Evolutionary conservation across 2,329 filamentous ascomycete species (phyloP).

Genomic region (Thielaviopsis ethacetica): DNA sequence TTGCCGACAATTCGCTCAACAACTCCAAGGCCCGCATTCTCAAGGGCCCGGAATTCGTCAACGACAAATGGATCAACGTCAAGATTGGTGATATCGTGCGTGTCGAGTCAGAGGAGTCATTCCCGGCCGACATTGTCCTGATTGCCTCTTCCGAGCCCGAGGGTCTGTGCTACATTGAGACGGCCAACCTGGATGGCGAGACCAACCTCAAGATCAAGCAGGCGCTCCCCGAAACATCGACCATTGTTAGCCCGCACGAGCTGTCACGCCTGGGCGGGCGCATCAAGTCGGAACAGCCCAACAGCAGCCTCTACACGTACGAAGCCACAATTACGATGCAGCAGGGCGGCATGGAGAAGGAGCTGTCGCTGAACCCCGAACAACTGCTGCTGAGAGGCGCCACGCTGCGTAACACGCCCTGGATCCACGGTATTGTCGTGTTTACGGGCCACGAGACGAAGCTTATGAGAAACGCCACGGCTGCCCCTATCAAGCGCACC

Average conservation of each 20-base stretch:
- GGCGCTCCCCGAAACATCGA: conserved; percentile 78
- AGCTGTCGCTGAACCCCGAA: conserved; percentile 76
- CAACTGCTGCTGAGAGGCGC: conserved; percentile 86
- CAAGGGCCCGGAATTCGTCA: conserved; percentile 66
- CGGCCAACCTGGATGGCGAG: conserved; percentile 91
- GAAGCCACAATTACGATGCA: conserved; percentile 91
- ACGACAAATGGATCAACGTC: conserved; percentile 88
- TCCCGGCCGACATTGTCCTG: conserved; percentile 84
- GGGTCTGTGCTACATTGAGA: conserved; percentile 96
- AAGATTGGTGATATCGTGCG: conserved; percentile 82
- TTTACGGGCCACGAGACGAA: conserved; percentile 89
- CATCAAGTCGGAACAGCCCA: conserved; percentile 88
- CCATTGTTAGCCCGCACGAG: conserved; percentile 73
- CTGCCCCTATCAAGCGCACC: conserved; percentile 92
- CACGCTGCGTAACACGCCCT: conserved; percentile 87
- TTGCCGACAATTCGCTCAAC: conserved; percentile 75
- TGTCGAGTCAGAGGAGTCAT: conserved; percentile 87
- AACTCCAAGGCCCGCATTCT: conserved; percentile 72
- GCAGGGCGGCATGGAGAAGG: conserved; percentile 80
- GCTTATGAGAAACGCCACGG: conserved; percentile 95
- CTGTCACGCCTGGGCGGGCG: conserved; percentile 73
- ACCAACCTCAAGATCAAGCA: conserved; percentile 99
- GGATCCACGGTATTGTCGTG: conserved; percentile 70
- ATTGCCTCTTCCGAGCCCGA: conserved; percentile 93
- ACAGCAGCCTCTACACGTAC: conserved; percentile 96